Evolutionary conservation across 177 flowering plant genomes (phyloP).

Genomic region (Tripterygium wilfordii): DNA sequence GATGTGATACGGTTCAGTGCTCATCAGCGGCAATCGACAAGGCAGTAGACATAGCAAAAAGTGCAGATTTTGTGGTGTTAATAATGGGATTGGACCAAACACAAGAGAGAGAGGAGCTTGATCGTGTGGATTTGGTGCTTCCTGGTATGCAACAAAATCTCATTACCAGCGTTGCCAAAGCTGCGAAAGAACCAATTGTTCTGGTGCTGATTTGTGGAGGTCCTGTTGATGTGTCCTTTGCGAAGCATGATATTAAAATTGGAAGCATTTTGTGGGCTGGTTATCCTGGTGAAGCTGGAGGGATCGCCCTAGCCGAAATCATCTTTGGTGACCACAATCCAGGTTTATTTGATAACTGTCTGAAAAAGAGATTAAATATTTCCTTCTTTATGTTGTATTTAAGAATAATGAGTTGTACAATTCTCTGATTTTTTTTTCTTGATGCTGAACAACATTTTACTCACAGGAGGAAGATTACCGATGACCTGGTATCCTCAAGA

Average conservation of each 20-base stretch:
- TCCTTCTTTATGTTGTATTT: too few relatives aligned
- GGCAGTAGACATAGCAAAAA: constrained; percentile 55
- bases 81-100: constrained; percentile 83
- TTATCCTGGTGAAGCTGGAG: constrained; percentile 94
- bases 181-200: constrained; percentile 66
- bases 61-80: constrained; percentile 65
- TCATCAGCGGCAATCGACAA: constrained; percentile 28
- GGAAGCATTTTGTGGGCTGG: constrained; percentile 96
- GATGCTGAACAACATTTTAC: constrained; percentile 2
- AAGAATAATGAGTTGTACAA: background rate
- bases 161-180: constrained; percentile 48
- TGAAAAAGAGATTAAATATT: too few relatives aligned
- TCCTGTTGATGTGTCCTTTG: constrained; percentile 78
- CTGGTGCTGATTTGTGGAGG: constrained; percentile 80
- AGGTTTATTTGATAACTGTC: constrained; percentile 32
- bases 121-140: constrained; percentile 50
- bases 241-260: constrained; percentile 52
- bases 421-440: background rate
- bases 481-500: constrained; percentile 92
- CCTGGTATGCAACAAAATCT: constrained; percentile 78
- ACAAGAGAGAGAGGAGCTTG: constrained; percentile 61
- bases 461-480: constrained; percentile 86
- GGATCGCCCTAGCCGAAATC: constrained; percentile 65
- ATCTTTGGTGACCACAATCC: constrained; percentile 90
- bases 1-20: constrained; percentile 60